Percentiles rank a stretch among this genome's conserved stretches.
Conservation (phyloP, 1,284 basidiomycete genomes). For the Fomitopsis palustris region DNA sequence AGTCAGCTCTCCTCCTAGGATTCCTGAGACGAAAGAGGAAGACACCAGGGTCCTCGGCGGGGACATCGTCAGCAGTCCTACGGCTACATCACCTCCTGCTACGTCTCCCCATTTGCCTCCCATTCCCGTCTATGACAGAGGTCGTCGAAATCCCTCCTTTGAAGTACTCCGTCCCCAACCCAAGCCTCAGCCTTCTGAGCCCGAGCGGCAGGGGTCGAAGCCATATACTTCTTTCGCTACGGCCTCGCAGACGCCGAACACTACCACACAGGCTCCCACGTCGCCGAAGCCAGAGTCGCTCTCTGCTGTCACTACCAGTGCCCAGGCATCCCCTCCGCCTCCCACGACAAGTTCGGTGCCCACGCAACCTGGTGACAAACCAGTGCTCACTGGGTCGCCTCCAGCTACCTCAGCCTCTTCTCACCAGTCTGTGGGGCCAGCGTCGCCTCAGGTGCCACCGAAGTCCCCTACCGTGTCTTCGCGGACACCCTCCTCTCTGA, state of each 20-base stretch:
- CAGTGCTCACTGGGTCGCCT: conserved; percentile 1
- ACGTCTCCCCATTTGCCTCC: conserved; percentile 8
- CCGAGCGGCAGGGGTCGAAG: conserved; percentile 12
- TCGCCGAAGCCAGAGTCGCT: conserved; percentile 13
- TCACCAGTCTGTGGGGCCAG: background rate
- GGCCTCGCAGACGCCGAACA: conserved; percentile 12
- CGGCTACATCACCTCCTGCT: conserved; percentile 11
- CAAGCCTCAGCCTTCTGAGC: conserved; percentile 24
- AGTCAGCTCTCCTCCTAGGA: conserved; percentile 8
- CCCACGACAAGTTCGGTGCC: background rate
- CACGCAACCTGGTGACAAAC: background rate
- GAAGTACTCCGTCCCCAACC: conserved; percentile 32
- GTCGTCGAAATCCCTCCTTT: conserved; percentile 9
- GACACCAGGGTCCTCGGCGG: conserved; percentile 10
- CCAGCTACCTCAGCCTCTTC: background rate
- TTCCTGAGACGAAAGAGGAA: conserved; percentile 14
- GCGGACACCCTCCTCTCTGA: background rate
- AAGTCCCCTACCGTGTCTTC: background rate
- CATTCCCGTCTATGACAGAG: conserved; percentile 17
- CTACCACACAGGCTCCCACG: conserved; percentile 13
- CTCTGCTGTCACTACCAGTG: conserved; percentile 1
- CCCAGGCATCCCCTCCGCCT: background rate
- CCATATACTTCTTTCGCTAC: conserved; percentile 14
- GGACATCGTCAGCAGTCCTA: conserved; percentile 19
- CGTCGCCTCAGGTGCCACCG: conserved; percentile 1